Conservation (phyloP, 1,284 basidiomycete genomes). For the Moniliophthora roreri region DNA sequence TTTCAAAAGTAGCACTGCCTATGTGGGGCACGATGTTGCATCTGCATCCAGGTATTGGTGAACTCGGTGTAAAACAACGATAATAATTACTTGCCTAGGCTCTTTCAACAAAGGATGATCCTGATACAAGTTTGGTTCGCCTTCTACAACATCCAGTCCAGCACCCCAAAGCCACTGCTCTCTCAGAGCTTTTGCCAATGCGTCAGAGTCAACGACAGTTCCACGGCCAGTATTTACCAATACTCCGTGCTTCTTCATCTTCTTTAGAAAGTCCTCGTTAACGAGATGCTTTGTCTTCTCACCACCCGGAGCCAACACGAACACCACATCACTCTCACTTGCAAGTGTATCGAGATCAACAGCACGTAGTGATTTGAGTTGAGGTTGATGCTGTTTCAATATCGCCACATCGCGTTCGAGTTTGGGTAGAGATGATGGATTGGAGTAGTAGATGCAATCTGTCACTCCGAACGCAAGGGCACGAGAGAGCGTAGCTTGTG, state of each 20-base stretch:
- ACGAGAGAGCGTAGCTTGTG: conserved; percentile 76
- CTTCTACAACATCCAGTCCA: conserved; percentile 91
- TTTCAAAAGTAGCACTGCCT: conserved; percentile 86
- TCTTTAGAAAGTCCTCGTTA: conserved; percentile 65
- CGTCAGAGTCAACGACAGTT: conserved; percentile 85
- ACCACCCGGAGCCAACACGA: conserved; percentile 84
- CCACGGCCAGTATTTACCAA: conserved; percentile 83
- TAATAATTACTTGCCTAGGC: conserved; percentile 50
- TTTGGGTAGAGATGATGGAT: conserved; percentile 47
- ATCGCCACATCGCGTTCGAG: conserved; percentile 54
- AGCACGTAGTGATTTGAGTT: conserved; percentile 44
- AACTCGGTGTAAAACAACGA: not conserved
- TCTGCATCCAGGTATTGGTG: conserved; percentile 38
- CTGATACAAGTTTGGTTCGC: conserved; percentile 77
- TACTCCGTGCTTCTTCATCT: conserved; percentile 84
- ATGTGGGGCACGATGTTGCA: conserved; percentile 88
- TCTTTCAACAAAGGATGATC: conserved; percentile 84
- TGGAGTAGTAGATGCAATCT: conserved; percentile 64
- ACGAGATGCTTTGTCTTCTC: conserved; percentile 73
- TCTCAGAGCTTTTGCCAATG: conserved; percentile 78
- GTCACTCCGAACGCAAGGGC: conserved; percentile 79
- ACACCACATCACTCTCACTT: conserved; percentile 73
- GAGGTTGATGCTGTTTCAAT: conserved; percentile 43
- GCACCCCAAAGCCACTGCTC: conserved; percentile 87
- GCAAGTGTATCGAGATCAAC: conserved; percentile 74